Base-by-base conservation (phyloP, 345 rosid genomes). In the Euphorbia lathyris region DNA sequence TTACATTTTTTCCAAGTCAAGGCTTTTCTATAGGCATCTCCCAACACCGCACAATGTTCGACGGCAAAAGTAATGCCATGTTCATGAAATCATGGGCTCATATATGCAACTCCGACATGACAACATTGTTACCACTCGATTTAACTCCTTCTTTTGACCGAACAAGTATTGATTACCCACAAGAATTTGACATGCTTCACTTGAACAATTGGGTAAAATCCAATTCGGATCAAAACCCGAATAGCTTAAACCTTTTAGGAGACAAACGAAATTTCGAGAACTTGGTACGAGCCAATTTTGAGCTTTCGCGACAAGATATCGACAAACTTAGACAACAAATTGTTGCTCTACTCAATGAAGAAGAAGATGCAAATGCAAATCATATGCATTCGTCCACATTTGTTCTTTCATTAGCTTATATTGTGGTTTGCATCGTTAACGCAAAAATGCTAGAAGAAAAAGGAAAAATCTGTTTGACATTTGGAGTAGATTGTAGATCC, bases 361-460 rank as follows among this genome's bases (percentile, higher is more conserved):
- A 34, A 34, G 43, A 40, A 40, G 11, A 40, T 40, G 7, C 45
- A 65, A 60, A 9, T 5, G 7, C 36, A 65, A 60, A 8, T 5
- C 63, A 26, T 40, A 23, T 71, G 7, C 73, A 47, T 47, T 53
- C 79, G 25, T 82, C 85, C 0, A 69, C 72, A 38, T 84, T 83
- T 40, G 82, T 77, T 30, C 58, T 86, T 1, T 59, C 84, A 7
- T 78, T 26, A 45, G 77, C 82, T 10, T 79, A 82, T 34, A 50
- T 56, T 0, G 45, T 63, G 5, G 70, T 47, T 47, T 82, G 84
- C 32, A 8, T 75, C 64, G 75, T 72, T 3, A 81, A 72, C 34
- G 66, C 81, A 13, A 75, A 71, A 70, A 73, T 76, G 32, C 77
- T 50, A 20, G 77, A 76, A 0, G 38, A 0, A 9, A 29, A 66